Percentiles rank a stretch among this genome's conserved stretches.
Evolutionary conservation across 768 basidiomycete genomes (phyloP).

Genomic region (Amyloporia xantha): DNA sequence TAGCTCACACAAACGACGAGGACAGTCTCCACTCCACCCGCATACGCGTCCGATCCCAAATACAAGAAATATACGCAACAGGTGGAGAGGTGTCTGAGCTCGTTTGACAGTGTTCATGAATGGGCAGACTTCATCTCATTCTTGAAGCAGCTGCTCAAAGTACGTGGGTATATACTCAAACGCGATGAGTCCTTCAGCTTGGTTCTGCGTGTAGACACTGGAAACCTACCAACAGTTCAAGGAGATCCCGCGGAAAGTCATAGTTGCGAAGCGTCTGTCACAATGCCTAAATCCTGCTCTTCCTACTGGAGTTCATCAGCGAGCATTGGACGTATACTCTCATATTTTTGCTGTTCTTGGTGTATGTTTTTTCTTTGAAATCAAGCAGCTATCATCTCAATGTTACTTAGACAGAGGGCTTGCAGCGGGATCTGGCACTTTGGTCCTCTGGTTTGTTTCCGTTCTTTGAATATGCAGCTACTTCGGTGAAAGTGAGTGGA

Average conservation of each 20-base stretch:
- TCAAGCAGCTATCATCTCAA: background rate
- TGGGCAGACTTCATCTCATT: constrained; percentile 99
- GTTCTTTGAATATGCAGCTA: constrained; percentile 98
- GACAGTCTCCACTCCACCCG: constrained; percentile 37
- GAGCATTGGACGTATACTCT: constrained; percentile 90
- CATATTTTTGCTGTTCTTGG: constrained; percentile 90
- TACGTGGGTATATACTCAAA: no score
- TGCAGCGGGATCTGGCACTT: constrained; percentile 77
- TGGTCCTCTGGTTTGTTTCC: constrained; percentile 98
- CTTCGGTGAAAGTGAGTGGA: constrained; percentile 81
- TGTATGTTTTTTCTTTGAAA: constrained; percentile 38
- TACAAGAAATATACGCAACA: constrained; percentile 91
- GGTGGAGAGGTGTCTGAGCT: constrained; percentile 87
- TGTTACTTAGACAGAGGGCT: constrained; percentile 66
- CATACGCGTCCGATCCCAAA: constrained; percentile 77
- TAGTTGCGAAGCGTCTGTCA: constrained; percentile 89
- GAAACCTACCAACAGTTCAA: constrained; percentile 93
- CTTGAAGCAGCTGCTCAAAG: constrained; percentile 89
- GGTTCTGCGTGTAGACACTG: constrained; percentile 85
- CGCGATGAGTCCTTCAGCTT: background rate
- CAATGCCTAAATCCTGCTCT: constrained; percentile 98
- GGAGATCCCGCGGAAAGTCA: constrained; percentile 91
- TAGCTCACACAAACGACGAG: background rate
- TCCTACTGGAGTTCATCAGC: constrained; percentile 94
- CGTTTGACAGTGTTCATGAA: constrained; percentile 94